A percentile compares a stretch with the other conserved stretches of the same genome.
These are phyloP conservation scores for Darksidea phi DNA, from an alignment of 495 filamentous ascomycete genomes.

Conservation along the genomic window DNA sequence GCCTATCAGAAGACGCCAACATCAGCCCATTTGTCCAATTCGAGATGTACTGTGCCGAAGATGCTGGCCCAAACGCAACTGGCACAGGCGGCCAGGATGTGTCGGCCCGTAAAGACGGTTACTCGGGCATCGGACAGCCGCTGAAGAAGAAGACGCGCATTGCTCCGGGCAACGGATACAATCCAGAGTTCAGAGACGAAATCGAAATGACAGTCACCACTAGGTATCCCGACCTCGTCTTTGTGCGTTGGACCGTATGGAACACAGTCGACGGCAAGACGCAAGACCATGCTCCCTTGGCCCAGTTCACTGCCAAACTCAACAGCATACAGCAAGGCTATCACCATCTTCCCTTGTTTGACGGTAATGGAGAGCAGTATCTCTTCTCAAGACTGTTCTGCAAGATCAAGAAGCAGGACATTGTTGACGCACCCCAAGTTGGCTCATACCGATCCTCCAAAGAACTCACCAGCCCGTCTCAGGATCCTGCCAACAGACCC, in stretches of 20 bases:
- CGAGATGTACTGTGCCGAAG: slow-evolving; percentile 90
- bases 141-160: slow-evolving; percentile 75
- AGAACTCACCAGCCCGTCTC: slow-evolving; percentile 12
- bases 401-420: slow-evolving; percentile 67
- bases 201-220: slow-evolving; percentile 79
- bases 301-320: slow-evolving; percentile 89
- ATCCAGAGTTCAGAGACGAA: slow-evolving; percentile 75
- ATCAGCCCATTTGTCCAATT: slow-evolving; percentile 93
- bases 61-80: slow-evolving; percentile 66
- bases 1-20: slow-evolving; percentile 63
- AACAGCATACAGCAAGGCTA: slow-evolving; percentile 89
- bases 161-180: slow-evolving; percentile 84
- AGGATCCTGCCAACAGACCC: slow-evolving; percentile 6
- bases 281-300: slow-evolving; percentile 65
- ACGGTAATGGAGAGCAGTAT: slow-evolving; percentile 84
- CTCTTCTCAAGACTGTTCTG: slow-evolving; percentile 94
- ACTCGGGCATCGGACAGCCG: slow-evolving; percentile 71
- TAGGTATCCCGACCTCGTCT: slow-evolving; percentile 87
- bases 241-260: slow-evolving; percentile 90
- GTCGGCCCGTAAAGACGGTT: slow-evolving; percentile 57
- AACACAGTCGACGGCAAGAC: slow-evolving; percentile 69
- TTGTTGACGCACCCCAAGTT: slow-evolving; percentile 44
- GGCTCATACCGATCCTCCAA: slow-evolving; percentile 3
- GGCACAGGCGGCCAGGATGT: slow-evolving; percentile 70
- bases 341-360: slow-evolving; percentile 90